Evolutionary conservation across 2,329 filamentous ascomycete genomes (phyloP), one percentile per base, ranked within the genome.

Genomic region (Ophiostoma sp.): DNA sequence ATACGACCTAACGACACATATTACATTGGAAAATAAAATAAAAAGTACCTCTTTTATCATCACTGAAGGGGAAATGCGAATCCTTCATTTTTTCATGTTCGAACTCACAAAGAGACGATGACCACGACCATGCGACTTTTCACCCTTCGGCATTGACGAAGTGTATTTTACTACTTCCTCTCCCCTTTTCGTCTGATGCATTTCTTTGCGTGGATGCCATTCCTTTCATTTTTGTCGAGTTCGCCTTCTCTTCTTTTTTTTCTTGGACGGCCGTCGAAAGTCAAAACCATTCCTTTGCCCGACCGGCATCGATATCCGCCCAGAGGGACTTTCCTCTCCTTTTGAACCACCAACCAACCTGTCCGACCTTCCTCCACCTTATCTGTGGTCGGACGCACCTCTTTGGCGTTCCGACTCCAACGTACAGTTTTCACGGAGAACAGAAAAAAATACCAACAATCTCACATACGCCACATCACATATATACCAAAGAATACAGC

Each of bases 31-130:
- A 59, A 57, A 50, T 19, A 70, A 70, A 70, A 36, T 12, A 33
- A 48, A 64, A 71, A 59, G 69, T 59, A 42, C 48, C 33, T 45
- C 33, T 59, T 68, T 61, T 33, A 59, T 52, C 50, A 25, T 52
- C 50, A 25, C 50, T 22, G 42, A 66, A 63, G 50, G 33, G 36
- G 57, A 50, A 64, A 66, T 45, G 55, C 45, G 36, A n/a, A 48
- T 48, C 33, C 39, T 45, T 52, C 15, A 28, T n/a, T 25, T 72
- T 61, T 50, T 52, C 25, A 63, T 63, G 33, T 61, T 71, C 63
- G 69, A 71, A 33, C 45, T 63, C 61, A 69, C 69, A 68, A 48
- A 71, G 48, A 73, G 69, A 73, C 69, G 69, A 73, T 57, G 50
- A 69, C 39, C 3, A 71, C 61, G 72, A 73, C 55, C 69, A 48